A percentile compares a stretch with the other conserved stretches of the same genome.
These are phyloP conservation scores for Prunus mume DNA, from an alignment of 306 rosid species.

Conservation along the genomic window DNA sequence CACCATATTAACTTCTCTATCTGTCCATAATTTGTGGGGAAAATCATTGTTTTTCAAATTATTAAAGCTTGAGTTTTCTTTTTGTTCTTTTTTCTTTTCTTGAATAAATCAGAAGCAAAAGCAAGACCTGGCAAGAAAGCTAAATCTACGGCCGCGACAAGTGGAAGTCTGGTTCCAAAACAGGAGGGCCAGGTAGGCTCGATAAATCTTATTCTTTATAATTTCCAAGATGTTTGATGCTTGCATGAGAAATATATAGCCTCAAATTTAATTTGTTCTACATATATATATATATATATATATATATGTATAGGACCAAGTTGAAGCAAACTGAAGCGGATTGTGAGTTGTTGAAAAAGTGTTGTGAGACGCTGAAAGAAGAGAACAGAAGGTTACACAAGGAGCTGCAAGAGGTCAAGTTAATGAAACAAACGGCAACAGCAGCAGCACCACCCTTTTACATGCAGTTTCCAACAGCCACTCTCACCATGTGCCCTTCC, in stretches of 20 bases:
- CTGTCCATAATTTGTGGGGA: background rate
- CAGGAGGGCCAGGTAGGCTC: conserved; percentile 77
- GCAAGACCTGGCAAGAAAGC: conserved; percentile 66
- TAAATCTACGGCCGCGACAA: conserved; percentile 76
- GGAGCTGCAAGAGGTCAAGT: conserved; percentile 73
- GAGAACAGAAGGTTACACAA: conserved; percentile 68
- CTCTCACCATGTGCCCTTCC: conserved; percentile 69
- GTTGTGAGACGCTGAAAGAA: conserved; percentile 61
- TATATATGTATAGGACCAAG: conserved; percentile 50
- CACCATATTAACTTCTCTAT: background rate
- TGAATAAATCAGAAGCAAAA: conserved; percentile 58
- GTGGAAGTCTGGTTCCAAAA: conserved; percentile 99
- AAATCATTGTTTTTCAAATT: background rate
- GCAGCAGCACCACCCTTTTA: conserved; percentile 39
- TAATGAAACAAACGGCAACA: conserved; percentile 35
- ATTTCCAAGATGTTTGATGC: background rate
- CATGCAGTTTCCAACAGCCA: conserved; percentile 57
- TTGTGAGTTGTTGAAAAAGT: conserved; percentile 62
- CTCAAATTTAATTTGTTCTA: too few species aligned
- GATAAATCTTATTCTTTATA: background rate
- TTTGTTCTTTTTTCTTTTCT: background rate
- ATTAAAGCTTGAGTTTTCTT: background rate
- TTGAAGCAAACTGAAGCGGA: conserved; percentile 86
- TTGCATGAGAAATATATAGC: background rate
- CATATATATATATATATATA: too few species aligned